Conservation (phyloP, 352 stramenopile genomes). For the Globisporangium cystogenes region DNA sequence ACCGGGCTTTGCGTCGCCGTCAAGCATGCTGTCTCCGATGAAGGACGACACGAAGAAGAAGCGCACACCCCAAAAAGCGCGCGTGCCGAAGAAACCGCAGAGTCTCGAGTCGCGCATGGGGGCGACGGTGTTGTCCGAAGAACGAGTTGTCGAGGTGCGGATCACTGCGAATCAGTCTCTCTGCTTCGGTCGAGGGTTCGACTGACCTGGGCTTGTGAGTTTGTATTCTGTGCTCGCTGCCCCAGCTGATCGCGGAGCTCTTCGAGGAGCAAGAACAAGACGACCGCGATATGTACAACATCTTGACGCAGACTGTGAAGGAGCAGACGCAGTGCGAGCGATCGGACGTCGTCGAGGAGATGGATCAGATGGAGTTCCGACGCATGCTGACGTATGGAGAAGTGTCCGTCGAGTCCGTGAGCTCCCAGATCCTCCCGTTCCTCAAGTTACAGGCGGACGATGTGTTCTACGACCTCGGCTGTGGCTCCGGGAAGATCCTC, state of each 20-base stretch:
- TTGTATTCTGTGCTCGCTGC: neutral
- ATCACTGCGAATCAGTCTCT: neutral
- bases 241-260: slow-evolving; percentile 40
- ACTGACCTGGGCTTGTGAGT: neutral
- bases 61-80: slow-evolving; percentile 33
- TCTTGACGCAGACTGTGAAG: slow-evolving; percentile 53
- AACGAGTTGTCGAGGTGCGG: slow-evolving; percentile 28
- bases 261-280: slow-evolving; percentile 75
- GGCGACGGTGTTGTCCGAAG: slow-evolving; percentile 21
- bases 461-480: slow-evolving; percentile 82
- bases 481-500: slow-evolving; percentile 77
- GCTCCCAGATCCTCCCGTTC: slow-evolving; percentile 55
- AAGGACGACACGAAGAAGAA: slow-evolving; percentile 39
- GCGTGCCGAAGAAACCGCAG: slow-evolving; percentile 29
- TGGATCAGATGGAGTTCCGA: slow-evolving; percentile 59
- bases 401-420: slow-evolving; percentile 64
- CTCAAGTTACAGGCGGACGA: slow-evolving; percentile 57
- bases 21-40: slow-evolving; percentile 38
- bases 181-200: neutral
- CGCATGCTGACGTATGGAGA: slow-evolving; percentile 80
- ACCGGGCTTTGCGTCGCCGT: slow-evolving; percentile 11
- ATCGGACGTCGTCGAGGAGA: slow-evolving; percentile 64
- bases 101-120: slow-evolving; percentile 40
- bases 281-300: slow-evolving; percentile 73
- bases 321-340: slow-evolving; percentile 57